Base-by-base conservation (phyloP, 495 filamentous ascomycete species). In the Pseudomonodictys pantanalensis region DNA sequence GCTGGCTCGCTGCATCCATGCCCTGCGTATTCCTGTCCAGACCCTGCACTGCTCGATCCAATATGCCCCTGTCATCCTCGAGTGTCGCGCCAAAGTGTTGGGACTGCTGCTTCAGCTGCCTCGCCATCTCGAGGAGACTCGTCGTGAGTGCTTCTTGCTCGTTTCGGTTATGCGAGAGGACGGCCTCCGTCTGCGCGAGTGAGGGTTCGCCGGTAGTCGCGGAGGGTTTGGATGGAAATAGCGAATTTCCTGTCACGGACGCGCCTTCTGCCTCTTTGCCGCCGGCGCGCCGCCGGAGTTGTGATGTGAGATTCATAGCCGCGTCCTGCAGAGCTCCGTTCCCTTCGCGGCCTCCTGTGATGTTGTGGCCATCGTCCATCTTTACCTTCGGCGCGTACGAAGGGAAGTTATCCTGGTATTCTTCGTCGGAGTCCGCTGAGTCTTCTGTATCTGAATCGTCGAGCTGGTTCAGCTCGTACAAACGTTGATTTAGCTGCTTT, bases 121-220 rank as follows among this genome's bases (percentile, higher is more conserved):
- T 76, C 2, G 92, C 93, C 64, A 96, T 86, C 5, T 76, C 65
- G 9, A 96, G 77, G 38, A 98, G 86, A 6, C 88, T 91, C 39
- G 76, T 76, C 1, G 93, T 93, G 0, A 98, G 80, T n/a, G 80
- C 75, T 69, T 95, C 90, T 71, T 96, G 92, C 72, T 95, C 90
- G 32, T 73, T 72, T 50, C 90, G 86, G 60, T 95, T 80, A 58
- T 83, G 76, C 60, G 85, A 81, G 5, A 97, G 83, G 23, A 89
- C 79, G 0, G 82, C 78, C 72, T 95, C 91, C 4, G 79, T 78
- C 74, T 43, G 71, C 63, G 50, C 73, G 24, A 76, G 69, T 22
- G 66, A 66, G 46, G 70, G 39, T 64, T 68, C 32, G 61, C 43
- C 52, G 61, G 58, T 42, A 33, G 59, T 56, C 64, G 63, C 57